Conservation (phyloP, 441 rosid genomes). For the Pelargonium myrrhifolium region DNA sequence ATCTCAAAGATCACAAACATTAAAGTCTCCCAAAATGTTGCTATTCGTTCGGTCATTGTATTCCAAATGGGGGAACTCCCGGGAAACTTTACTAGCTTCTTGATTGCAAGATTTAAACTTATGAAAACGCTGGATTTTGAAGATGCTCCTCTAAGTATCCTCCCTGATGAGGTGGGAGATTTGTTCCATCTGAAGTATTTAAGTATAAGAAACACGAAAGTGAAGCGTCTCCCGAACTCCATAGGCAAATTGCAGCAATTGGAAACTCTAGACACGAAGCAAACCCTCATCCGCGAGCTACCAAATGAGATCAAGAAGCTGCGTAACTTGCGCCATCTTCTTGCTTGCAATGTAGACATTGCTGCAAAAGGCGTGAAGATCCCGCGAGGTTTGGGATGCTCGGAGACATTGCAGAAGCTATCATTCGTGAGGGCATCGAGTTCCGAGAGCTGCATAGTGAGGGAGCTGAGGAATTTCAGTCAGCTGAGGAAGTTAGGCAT, state of each 20-base stretch:
- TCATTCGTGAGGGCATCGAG: background rate
- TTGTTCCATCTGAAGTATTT: constrained; percentile 14
- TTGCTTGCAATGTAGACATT: background rate
- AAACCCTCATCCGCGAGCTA: background rate
- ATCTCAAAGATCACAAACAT: too few relatives aligned
- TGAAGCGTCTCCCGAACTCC: constrained; percentile 15
- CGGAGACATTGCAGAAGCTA: background rate
- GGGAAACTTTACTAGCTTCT: background rate
- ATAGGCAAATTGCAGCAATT: constrained; percentile 9
- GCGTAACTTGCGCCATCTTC: background rate
- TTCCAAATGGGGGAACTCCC: background rate
- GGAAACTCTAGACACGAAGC: constrained; percentile 10
- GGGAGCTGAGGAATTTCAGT: background rate
- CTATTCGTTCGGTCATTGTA: background rate
- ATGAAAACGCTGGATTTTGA: constrained; percentile 11
- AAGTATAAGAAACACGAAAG: constrained; percentile 8
- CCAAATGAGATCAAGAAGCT: constrained; percentile 7
- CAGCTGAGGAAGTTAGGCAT: background rate
- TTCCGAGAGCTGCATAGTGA: background rate
- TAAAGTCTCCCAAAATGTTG: background rate
- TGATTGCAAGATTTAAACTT: background rate
- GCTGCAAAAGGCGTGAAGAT: background rate
- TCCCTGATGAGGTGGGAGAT: constrained; percentile 15
- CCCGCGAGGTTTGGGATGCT: background rate
- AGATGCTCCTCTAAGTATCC: background rate